A percentile compares a stretch with the other conserved stretches of the same genome.
These are phyloP conservation scores for Letharia lupina DNA, from an alignment of 495 filamentous ascomycete species.

Conservation along the genomic window DNA sequence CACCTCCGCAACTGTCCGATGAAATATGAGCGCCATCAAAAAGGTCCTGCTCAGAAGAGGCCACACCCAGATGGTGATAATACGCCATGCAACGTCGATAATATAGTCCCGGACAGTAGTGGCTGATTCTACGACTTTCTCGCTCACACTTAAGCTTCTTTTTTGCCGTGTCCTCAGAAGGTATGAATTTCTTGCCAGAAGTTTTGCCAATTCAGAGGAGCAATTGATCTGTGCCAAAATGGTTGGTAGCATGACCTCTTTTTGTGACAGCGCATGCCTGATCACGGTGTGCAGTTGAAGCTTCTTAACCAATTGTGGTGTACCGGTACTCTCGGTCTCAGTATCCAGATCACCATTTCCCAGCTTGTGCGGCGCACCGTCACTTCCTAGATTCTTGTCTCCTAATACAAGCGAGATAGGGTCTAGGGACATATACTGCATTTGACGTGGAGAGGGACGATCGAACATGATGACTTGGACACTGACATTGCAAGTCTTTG, in stretches of 20 bases:
- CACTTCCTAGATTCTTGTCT: constrained; percentile 48
- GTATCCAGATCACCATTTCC: constrained; percentile 38
- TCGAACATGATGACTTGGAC: constrained; percentile 87
- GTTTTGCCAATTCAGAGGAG: constrained; percentile 73
- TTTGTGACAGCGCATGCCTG: constrained; percentile 63
- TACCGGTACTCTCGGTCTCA: constrained; percentile 50
- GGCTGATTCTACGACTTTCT: constrained; percentile 90
- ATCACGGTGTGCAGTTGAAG: constrained; percentile 79
- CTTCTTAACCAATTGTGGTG: constrained; percentile 68
- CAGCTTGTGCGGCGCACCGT: constrained; percentile 27
- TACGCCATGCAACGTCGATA: constrained; percentile 57
- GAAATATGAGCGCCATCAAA: constrained; percentile 67
- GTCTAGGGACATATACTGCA: constrained; percentile 92
- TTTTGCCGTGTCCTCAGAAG: constrained; percentile 72
- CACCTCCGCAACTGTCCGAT: constrained; percentile 72
- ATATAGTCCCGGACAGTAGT: constrained; percentile 71
- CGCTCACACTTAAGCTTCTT: constrained; percentile 82
- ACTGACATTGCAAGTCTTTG: constrained; percentile 48
- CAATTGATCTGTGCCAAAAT: constrained; percentile 97
- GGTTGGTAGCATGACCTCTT: constrained; percentile 68
- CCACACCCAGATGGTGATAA: constrained; percentile 67
- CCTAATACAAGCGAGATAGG: constrained; percentile 83
- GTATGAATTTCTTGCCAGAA: constrained; percentile 80
- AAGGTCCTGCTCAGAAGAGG: constrained; percentile 68
- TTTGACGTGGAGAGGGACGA: constrained; percentile 71